Evolutionary conservation across 2,329 filamentous ascomycete genomes (phyloP), one percentile per base, ranked within the genome.

Genomic region (Pyrenophora graminea): DNA sequence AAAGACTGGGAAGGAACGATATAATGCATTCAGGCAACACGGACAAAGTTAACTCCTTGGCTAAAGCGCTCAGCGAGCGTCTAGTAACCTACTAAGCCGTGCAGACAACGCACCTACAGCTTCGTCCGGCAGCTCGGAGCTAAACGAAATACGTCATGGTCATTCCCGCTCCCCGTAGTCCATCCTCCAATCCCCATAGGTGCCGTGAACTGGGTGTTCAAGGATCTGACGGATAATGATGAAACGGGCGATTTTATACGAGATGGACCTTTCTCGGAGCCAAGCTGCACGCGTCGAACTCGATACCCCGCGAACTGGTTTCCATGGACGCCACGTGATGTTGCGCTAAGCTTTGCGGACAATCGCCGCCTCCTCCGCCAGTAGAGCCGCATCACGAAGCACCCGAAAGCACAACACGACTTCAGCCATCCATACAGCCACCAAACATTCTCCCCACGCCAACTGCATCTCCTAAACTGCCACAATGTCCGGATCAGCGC

Each of bases 401-500:
- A 45, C 37, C 39, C 37, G 25, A 40, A 42, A 37, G 23, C 40
- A 38, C 40, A 52, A 44, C 42, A 45, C 46, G 27, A 30, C 41
- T 17, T 17, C 31, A 43, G 33, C 32, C 17, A 21, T 19, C 7
- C 18, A 37, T 12, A 36, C 30, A 30, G 27, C 27, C 7, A 12
- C 21, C 15, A 9, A 37, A 23, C 17, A 27, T n/a, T 10, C 15
- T 23, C 10, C 33, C 23, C 32, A 40, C 13, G 21, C 19, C 32
- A 19, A 37, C 32, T 32, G 38, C 19, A 31, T 46, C 13, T 34
- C 7, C 7, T 12, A 25, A 39, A 4, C 31, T 15, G 13, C 34
- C 56, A 64, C 33, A n/a, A 83, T 83, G 80, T 82, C 81, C 52
- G 74, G 70, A 64, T 65, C 75, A 59, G 66, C 72, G 50, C 67